Percentiles rank a stretch among this genome's conserved stretches.
phyloP scores from a whole-genome alignment of 495 filamentous ascomycete genomes.

The Penicillium waksmanii region DNA sequence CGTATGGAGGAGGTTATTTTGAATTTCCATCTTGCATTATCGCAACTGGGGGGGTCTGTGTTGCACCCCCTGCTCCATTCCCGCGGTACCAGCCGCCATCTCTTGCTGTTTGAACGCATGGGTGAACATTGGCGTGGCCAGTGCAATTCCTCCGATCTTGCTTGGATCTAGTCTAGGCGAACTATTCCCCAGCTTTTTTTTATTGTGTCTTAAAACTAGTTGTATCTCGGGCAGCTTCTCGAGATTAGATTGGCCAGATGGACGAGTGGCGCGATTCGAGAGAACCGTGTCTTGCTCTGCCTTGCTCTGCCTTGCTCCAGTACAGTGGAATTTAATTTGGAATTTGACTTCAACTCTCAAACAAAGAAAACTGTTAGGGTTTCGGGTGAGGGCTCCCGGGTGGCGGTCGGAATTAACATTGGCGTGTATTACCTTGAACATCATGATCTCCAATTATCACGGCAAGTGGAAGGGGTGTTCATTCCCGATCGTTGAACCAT shows the following conservation, averaged over 20 bases:
- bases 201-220: neutral
- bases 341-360: neutral
- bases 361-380: conserved; percentile 1
- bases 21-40: neutral
- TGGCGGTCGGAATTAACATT: neutral
- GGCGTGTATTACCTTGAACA: too few species aligned
- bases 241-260: neutral
- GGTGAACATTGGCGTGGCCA: conserved; percentile 1
- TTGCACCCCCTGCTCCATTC: neutral
- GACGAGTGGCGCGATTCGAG: neutral
- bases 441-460: neutral
- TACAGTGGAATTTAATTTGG: neutral
- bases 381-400: neutral
- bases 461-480: neutral
- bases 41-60: neutral
- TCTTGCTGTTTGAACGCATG: neutral
- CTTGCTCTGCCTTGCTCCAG: too few species aligned
- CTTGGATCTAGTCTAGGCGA: neutral
- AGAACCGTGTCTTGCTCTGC: neutral
- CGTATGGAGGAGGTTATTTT: neutral
- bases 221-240: too few species aligned
- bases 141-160: neutral
- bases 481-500: conserved; percentile 3
- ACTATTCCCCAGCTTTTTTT: conserved; percentile 3
- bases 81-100: conserved; percentile 1